Evolutionary conservation across 2,329 filamentous ascomycete species (phyloP).

Genomic region (Bipolaris cookei): DNA sequence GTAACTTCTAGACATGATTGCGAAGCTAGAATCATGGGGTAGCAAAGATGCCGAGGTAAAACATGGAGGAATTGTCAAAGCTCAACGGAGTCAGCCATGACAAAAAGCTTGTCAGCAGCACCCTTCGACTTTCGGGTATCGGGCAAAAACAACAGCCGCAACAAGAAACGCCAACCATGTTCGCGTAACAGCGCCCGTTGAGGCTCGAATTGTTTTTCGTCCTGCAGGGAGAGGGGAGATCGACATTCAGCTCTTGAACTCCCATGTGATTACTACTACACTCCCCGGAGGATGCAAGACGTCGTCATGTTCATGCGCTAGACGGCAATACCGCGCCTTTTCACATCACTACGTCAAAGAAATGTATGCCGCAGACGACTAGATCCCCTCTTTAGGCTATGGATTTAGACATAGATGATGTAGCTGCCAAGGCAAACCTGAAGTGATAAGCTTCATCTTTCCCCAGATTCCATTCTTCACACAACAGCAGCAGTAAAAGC

Average conservation of each 20-base stretch:
- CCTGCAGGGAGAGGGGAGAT: background rate
- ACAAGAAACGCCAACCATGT: background rate
- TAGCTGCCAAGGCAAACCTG: constrained; percentile 6
- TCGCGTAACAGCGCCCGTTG: background rate
- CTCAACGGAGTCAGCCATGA: constrained; percentile 3
- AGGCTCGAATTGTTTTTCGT: background rate
- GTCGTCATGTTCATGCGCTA: constrained; percentile 29
- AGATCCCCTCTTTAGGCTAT: background rate
- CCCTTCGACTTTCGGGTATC: background rate
- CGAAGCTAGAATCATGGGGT: background rate
- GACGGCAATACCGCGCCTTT: background rate
- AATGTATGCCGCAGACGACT: background rate
- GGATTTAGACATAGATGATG: constrained; percentile 10
- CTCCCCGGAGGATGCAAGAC: constrained; percentile 26
- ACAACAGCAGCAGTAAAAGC: background rate
- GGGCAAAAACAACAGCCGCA: background rate
- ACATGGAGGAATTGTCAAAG: constrained; percentile 1
- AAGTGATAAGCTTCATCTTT: background rate
- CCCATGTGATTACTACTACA: constrained; percentile 6
- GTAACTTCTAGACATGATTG: constrained; percentile 7
- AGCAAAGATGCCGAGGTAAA: constrained; percentile 13
- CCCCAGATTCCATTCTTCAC: background rate
- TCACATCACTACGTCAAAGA: background rate
- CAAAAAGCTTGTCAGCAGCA: background rate
- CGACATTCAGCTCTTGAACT: background rate